Percentiles rank a stretch among this genome's conserved stretches.
phyloP scores from a whole-genome alignment of 768 basidiomycete genomes.

The Agrocybe praecox region DNA sequence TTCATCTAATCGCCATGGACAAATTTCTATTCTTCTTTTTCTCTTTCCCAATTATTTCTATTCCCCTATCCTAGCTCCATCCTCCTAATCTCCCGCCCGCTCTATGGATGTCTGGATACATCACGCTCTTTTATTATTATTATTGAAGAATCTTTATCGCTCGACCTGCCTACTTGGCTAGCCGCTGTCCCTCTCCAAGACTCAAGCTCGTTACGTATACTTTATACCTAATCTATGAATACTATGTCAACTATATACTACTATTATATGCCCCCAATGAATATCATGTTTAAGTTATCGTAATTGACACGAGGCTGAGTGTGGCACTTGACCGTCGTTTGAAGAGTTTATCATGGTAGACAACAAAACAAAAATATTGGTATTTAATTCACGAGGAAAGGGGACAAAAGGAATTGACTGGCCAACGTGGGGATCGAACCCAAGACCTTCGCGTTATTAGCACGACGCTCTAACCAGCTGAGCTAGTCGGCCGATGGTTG shows the following conservation, averaged over 20 bases:
- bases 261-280: not conserved
- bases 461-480: slow-evolving; percentile 94
- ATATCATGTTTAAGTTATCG: not conserved
- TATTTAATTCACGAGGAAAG: too few species aligned
- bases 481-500: slow-evolving; percentile 80
- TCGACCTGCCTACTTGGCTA: not conserved
- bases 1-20: not conserved
- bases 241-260: not conserved
- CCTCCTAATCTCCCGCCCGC: not conserved
- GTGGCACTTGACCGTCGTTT: too few species aligned
- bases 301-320: too few species aligned
- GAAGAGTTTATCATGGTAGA: too few species aligned
- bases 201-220: not conserved
- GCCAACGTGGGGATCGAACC: slow-evolving; percentile 82
- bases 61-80: too few species aligned
- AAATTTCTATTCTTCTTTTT: not conserved
- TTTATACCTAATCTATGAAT: not conserved
- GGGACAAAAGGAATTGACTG: too few species aligned
- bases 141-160: not conserved
- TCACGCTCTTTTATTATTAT: not conserved
- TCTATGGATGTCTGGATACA: not conserved
- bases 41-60: too few species aligned
- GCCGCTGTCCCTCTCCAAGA: not conserved
- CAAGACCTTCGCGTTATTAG: slow-evolving; percentile 85
- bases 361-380: too few species aligned